Evolutionary conservation across 2,329 filamentous ascomycete species (phyloP).

Genomic region (Chaetomium olivaceum): DNA sequence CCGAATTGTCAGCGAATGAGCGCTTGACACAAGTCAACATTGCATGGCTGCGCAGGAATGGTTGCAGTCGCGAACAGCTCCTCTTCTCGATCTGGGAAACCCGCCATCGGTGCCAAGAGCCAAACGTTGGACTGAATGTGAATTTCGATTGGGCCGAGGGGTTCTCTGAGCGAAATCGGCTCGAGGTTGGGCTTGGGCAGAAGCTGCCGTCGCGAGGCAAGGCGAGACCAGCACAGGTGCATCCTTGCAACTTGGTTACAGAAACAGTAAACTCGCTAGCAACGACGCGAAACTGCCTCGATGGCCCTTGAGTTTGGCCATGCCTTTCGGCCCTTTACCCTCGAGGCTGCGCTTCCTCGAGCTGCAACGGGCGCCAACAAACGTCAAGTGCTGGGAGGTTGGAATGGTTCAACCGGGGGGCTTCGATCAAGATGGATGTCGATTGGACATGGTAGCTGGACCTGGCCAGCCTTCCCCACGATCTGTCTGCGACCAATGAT

Average conservation of each 20-base stretch:
- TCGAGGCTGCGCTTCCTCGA: neutral
- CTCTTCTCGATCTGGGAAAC: conserved; percentile 24
- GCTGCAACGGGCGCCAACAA: neutral
- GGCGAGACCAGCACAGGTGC: neutral
- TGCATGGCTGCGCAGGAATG: conserved; percentile 27
- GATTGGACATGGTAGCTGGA: conserved; percentile 9
- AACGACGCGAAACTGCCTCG: neutral
- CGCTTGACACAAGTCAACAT: conserved; percentile 35
- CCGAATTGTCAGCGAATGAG: conserved; percentile 31
- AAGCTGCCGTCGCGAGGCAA: neutral
- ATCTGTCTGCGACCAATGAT: conserved; percentile 24
- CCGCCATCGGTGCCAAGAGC: conserved; percentile 22
- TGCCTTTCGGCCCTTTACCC: neutral
- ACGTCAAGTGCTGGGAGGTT: neutral
- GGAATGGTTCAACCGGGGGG: too few species aligned
- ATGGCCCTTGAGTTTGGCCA: neutral
- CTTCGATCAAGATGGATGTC: neutral
- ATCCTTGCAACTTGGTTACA: neutral
- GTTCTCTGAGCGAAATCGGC: conserved; percentile 19
- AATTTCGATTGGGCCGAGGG: conserved; percentile 10
- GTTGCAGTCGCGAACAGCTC: conserved; percentile 26
- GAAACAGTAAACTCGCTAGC: neutral
- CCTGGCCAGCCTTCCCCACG: conserved; percentile 24
- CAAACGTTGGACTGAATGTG: conserved; percentile 23
- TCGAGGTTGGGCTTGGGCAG: conserved; percentile 5